These are phyloP conservation scores for Discostella pseudostelligera DNA, from an alignment of 108 stramenopile species.

Conservation along the genomic window DNA sequence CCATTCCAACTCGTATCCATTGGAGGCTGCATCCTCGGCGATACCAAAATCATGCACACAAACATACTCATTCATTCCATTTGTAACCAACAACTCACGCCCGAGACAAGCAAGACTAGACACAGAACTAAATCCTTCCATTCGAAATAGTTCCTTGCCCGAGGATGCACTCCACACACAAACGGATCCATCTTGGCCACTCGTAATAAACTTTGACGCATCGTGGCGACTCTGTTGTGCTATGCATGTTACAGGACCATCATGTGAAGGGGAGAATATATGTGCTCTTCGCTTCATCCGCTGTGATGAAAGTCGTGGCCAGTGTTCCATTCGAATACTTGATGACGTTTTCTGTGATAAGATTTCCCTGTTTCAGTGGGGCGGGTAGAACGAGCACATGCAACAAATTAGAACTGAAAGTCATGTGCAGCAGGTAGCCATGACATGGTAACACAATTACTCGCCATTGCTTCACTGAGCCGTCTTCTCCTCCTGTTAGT, in stretches of 20 bases:
- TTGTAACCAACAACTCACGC: conserved; percentile 54
- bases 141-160: conserved; percentile 53
- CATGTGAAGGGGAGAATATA: conserved; percentile 48
- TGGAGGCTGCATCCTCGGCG: conserved; percentile 24
- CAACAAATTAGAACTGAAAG: background rate
- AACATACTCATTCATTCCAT: conserved; percentile 64
- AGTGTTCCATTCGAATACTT: conserved; percentile 51
- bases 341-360: conserved; percentile 19
- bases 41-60: conserved; percentile 74
- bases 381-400: conserved; percentile 3
- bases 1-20: conserved; percentile 50
- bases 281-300: conserved; percentile 59
- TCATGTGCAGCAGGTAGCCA: background rate
- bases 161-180: conserved; percentile 51
- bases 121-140: conserved; percentile 62
- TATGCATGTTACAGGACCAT: conserved; percentile 52
- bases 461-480: conserved; percentile 64
- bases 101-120: conserved; percentile 56
- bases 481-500: conserved; percentile 62
- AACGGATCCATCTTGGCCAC: conserved; percentile 53
- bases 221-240: conserved; percentile 36
- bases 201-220: conserved; percentile 49
- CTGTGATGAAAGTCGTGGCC: conserved; percentile 62
- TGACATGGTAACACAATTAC: background rate
- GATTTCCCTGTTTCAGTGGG: conserved; percentile 30